These are phyloP conservation scores for Fusarium luffae DNA, from an alignment of 2,329 filamentous ascomycete species.

Conservation along the genomic window DNA sequence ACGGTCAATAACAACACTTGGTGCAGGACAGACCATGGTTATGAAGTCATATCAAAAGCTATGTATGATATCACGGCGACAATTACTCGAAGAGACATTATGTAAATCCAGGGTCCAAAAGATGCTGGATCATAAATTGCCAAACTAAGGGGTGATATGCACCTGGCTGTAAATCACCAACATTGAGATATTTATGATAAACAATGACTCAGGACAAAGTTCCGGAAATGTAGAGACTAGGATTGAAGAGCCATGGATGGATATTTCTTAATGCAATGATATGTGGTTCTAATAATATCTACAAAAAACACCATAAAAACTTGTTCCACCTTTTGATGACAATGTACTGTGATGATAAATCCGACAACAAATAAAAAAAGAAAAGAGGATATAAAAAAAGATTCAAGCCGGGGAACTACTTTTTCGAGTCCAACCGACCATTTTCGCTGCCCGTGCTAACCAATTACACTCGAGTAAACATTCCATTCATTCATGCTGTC, in stretches of 20 bases:
- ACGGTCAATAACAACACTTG: constrained; percentile 11
- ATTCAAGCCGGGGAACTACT: constrained; percentile 19
- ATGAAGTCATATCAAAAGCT: constrained; percentile 6
- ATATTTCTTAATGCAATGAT: constrained; percentile 5
- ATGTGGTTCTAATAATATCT: constrained; percentile 27
- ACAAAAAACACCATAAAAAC: constrained; percentile 27
- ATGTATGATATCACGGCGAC: not conserved
- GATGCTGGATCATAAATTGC: not conserved
- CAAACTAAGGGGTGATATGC: not conserved
- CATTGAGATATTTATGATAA: not conserved
- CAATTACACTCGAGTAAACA: constrained; percentile 39
- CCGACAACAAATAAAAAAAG: not conserved
- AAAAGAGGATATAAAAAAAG: constrained; percentile 31
- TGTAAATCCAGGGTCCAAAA: not conserved
- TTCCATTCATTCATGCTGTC: constrained; percentile 37
- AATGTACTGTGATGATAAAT: not conserved
- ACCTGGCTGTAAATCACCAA: not conserved
- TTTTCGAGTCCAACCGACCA: constrained; percentile 27
- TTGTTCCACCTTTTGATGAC: constrained; percentile 16
- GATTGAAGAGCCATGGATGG: not conserved
- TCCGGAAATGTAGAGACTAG: not conserved
- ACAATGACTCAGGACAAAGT: not conserved
- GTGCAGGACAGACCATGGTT: not conserved
- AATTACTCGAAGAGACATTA: not conserved
- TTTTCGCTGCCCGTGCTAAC: constrained; percentile 42